Evolutionary conservation across 2,329 filamentous ascomycete species (phyloP), one percentile per base, ranked within the genome.

Genomic region (Trichophyton mentagrophytes): DNA sequence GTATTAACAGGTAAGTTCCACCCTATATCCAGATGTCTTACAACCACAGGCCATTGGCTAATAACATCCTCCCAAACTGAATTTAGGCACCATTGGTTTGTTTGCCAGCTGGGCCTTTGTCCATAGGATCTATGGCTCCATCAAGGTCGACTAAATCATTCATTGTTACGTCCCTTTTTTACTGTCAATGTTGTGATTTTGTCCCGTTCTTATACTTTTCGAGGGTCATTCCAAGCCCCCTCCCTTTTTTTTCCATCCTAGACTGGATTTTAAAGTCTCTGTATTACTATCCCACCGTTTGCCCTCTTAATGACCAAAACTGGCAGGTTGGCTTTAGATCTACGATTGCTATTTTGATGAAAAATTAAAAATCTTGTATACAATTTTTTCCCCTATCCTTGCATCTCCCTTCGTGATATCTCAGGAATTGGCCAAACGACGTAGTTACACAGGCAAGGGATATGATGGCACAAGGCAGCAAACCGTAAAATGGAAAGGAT

Each of bases 51-150:
- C n/a, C 2, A 7, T 5, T 8, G 1, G 40, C 44, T 47, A 69
- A 65, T 70, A 64, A 7, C 5, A 30, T 30, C 65, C 11, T 8
- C 22, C 25, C 49, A 20, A 40, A 13, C 3, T 0, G 11, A 15
- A 60, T 55, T 2, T 65, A 96, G 93, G 92, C 36, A 88, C 92
- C 0, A 97, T 99, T 71, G 93, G 93, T 60, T 96, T 93, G 78
- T 90, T 96, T 68, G 85, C 93, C 7, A 95, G 90, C 72, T 97
- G 91, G 89, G 82, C 87, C 71, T 99, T 99, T 72, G 87, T 95
- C 59, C 84, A 89, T 66, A 92, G 88, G 73, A 99, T 99, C 64
- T 99, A 99, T 74, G 79, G 85, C 25, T 96, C 91, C n/a, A 95
- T 99, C 78, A 99, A 99, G 80, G 90, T 99, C 65, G 93, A 99